These are phyloP conservation scores for Heteromeles arbutifolia DNA, from an alignment of 306 rosid species.

Conservation along the genomic window DNA sequence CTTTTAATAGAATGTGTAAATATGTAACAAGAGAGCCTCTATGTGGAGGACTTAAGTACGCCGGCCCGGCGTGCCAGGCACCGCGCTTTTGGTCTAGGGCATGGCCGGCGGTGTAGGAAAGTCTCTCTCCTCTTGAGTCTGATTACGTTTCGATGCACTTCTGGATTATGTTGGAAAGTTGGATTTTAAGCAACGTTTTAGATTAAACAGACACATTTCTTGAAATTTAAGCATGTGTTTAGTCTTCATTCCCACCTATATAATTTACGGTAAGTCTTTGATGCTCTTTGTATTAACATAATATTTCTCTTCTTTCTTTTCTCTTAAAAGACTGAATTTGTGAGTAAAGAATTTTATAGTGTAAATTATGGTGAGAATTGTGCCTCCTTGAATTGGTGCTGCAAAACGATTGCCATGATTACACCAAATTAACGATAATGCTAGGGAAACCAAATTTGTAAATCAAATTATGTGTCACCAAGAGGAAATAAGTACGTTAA, in stretches of 20 bases:
- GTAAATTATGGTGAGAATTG: neutral
- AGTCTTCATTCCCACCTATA: neutral
- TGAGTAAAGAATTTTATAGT: neutral
- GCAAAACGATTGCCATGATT: neutral
- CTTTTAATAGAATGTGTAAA: neutral
- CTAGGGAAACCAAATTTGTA: too few relatives aligned
- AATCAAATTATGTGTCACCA: too few relatives aligned
- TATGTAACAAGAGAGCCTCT: conserved; percentile 1
- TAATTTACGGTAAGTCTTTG: neutral
- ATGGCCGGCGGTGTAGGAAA: neutral
- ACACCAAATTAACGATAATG: too few relatives aligned
- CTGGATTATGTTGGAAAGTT: neutral
- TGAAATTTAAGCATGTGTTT: neutral
- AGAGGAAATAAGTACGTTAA: too few relatives aligned
- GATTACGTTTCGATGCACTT: neutral
- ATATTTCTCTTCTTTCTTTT: neutral
- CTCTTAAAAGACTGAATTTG: neutral
- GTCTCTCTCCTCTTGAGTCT: neutral
- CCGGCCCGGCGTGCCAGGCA: neutral
- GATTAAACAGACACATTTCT: neutral
- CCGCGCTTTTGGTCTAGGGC: too few relatives aligned
- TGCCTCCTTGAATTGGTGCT: neutral
- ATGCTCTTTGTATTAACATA: neutral
- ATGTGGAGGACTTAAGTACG: too few relatives aligned
- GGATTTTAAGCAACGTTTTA: neutral